Conservation (phyloP, 768 basidiomycete species). For the Antrodiella citrinella region DNA sequence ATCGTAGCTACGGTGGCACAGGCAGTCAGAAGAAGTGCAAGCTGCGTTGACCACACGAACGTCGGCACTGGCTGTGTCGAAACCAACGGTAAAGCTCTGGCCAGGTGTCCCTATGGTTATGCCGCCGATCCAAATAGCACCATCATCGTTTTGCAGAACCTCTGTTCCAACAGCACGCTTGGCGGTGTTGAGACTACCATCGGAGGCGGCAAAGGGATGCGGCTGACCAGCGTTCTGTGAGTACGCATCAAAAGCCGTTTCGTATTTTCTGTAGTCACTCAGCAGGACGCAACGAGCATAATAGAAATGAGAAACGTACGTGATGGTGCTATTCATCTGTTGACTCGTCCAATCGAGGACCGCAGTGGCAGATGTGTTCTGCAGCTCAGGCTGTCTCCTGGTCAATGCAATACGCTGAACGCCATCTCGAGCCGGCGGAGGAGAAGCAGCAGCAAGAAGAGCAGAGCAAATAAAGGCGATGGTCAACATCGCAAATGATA, state of each 20-base stretch:
- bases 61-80: constrained; percentile 36
- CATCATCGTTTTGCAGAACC: constrained; percentile 26
- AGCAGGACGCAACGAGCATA: background rate
- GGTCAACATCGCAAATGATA: constrained; percentile 3
- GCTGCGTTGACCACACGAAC: constrained; percentile 34
- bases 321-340: background rate
- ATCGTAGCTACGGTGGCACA: constrained; percentile 31
- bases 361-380: background rate
- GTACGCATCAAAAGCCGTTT: constrained; percentile 33
- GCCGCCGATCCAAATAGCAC: constrained; percentile 9
- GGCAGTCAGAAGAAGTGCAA: constrained; percentile 28
- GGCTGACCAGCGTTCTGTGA: constrained; percentile 33
- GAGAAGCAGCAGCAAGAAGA: background rate
- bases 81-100: constrained; percentile 31
- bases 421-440: background rate
- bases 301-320: background rate
- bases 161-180: constrained; percentile 22
- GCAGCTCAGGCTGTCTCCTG: background rate
- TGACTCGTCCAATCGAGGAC: background rate
- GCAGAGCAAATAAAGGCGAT: background rate
- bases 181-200: background rate
- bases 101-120: constrained; percentile 38
- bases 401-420: background rate
- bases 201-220: constrained; percentile 25
- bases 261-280: constrained; percentile 30